phyloP scores from a whole-genome alignment of 176 grass and related monocot species.

The Rhynchospora pubera region DNA sequence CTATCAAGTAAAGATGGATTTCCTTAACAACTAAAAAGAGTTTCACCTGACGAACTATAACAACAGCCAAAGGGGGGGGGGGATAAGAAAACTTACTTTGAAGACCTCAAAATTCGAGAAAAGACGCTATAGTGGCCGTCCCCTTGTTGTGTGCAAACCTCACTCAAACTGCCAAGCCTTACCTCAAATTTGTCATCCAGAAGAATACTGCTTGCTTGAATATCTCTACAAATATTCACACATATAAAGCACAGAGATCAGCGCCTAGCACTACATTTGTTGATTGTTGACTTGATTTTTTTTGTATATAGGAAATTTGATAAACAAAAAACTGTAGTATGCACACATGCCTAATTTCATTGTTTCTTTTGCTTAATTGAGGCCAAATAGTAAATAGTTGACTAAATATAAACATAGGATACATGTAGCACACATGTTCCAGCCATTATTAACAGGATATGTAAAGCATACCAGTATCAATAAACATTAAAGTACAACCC shows the following conservation, averaged over 20 bases:
- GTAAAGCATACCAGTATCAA: background rate
- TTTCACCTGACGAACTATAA: background rate
- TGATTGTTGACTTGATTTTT: too few species aligned
- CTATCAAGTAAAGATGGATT: background rate
- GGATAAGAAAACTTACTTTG: conserved; percentile 49
- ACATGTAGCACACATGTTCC: conserved; percentile 13
- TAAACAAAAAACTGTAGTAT: background rate
- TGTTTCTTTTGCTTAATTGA: background rate
- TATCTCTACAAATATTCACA: conserved; percentile 60
- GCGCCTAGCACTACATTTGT: background rate
- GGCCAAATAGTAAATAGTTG: background rate
- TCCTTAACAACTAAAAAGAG: background rate
- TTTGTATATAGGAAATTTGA: background rate
- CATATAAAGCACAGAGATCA: background rate
- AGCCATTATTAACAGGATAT: background rate
- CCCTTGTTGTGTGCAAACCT: conserved; percentile 58
- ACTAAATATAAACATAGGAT: conserved; percentile 10
- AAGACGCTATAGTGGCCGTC: conserved; percentile 62
- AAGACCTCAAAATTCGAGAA: conserved; percentile 71
- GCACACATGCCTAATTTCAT: background rate
- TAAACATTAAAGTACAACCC: background rate
- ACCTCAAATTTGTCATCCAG: conserved; percentile 95
- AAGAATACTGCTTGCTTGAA: conserved; percentile 94
- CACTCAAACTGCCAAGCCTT: conserved; percentile 74
- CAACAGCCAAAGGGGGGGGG: background rate